These are phyloP conservation scores for Candida silvicultrix DNA, from an alignment of 805 yeast species.

Conservation along the genomic window DNA sequence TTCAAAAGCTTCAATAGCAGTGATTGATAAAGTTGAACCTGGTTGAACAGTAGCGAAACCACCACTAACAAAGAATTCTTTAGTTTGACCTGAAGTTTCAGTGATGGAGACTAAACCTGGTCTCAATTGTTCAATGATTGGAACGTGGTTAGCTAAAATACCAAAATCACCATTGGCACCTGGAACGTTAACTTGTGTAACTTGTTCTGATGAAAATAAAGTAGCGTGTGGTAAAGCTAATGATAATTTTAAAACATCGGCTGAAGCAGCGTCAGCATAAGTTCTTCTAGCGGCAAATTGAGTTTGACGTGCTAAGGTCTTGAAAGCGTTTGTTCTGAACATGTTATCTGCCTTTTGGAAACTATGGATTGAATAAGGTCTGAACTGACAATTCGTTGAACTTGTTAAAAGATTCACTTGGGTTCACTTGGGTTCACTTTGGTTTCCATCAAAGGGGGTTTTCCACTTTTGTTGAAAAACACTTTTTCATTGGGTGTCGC, in stretches of 20 bases:
- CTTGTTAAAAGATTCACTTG: no score
- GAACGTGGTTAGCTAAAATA: constrained; percentile 96
- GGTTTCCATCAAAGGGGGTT: background rate
- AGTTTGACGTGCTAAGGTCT: constrained; percentile 29
- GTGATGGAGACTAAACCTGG: constrained; percentile 95
- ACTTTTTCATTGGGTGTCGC: constrained; percentile 1
- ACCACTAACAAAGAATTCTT: constrained; percentile 87
- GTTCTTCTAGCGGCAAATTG: constrained; percentile 62
- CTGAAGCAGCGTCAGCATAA: constrained; percentile 75
- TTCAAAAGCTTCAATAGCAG: constrained; percentile 94
- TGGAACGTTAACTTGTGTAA: constrained; percentile 86
- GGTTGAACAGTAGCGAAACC: constrained; percentile 97
- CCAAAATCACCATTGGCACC: constrained; percentile 95
- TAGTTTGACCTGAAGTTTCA: constrained; percentile 63
- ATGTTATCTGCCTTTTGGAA: constrained; percentile 4
- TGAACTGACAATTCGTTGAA: background rate
- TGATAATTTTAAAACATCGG: constrained; percentile 74
- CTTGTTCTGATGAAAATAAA: constrained; percentile 42
- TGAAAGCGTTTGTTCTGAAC: constrained; percentile 24
- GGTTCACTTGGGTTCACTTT: no score
- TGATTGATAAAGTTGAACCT: constrained; percentile 82
- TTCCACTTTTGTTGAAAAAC: background rate
- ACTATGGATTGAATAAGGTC: background rate
- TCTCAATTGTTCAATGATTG: constrained; percentile 90
- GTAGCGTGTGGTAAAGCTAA: constrained; percentile 87